Conservation (phyloP, 208 protist genomes). For the Acanthamoeba royreba region DNA sequence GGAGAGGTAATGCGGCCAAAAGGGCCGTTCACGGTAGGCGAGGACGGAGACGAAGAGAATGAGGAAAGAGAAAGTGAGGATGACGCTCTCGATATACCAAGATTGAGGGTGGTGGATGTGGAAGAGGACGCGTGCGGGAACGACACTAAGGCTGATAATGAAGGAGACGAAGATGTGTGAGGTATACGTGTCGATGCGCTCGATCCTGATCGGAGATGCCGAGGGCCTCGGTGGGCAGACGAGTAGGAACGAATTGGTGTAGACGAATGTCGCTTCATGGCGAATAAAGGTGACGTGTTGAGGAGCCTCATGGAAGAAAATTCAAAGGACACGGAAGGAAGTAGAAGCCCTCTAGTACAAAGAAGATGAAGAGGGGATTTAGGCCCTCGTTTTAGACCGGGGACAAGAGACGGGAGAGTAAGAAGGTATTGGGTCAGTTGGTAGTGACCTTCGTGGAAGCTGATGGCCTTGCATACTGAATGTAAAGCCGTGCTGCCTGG, state of each 20-base stretch:
- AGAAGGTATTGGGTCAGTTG: neutral
- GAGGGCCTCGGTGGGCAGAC: too few relatives aligned
- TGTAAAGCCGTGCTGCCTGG: conserved; percentile 15
- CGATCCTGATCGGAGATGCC: too few relatives aligned
- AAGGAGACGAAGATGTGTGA: neutral
- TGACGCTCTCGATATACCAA: neutral
- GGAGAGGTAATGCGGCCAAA: neutral
- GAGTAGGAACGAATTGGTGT: neutral
- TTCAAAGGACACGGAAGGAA: neutral
- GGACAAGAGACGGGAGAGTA: neutral
- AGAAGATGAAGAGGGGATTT: neutral
- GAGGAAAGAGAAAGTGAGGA: neutral
- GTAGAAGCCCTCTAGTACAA: neutral
- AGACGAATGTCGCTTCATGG: neutral
- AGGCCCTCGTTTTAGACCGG: neutral
- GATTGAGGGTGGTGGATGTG: neutral
- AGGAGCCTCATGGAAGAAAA: neutral
- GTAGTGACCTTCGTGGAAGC: neutral
- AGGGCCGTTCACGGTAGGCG: neutral
- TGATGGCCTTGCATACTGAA: conserved; percentile 2
- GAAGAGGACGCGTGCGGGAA: neutral
- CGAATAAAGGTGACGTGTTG: neutral
- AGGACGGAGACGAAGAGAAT: neutral
- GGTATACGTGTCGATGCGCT: too few relatives aligned
- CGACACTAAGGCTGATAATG: neutral